A percentile compares a stretch with the other conserved stretches of the same genome.
These are phyloP conservation scores for Colletotrichum magnum DNA, from an alignment of 2,329 filamentous ascomycete species.

Conservation along the genomic window DNA sequence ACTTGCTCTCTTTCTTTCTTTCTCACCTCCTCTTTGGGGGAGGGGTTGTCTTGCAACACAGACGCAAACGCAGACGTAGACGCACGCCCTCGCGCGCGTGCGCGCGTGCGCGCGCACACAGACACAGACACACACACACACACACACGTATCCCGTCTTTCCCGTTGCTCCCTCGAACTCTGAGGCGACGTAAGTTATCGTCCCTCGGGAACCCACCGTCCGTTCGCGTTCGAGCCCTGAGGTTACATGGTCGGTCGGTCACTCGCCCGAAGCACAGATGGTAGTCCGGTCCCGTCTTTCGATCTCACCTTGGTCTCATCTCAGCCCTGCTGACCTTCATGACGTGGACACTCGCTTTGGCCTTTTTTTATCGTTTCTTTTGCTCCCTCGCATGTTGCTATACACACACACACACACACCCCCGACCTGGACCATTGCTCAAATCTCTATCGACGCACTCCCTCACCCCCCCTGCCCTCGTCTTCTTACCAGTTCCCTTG, in stretches of 20 bases:
- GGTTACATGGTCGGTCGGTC: background rate
- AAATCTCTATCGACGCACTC: background rate
- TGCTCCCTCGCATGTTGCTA: too few relatives aligned
- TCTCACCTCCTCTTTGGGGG: background rate
- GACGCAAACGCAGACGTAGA: background rate
- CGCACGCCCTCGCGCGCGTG: background rate
- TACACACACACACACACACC: background rate
- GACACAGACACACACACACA: background rate
- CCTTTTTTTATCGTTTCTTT: background rate
- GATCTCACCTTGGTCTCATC: slow-evolving; percentile 33
- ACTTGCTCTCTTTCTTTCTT: background rate
- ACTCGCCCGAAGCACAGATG: slow-evolving; percentile 5
- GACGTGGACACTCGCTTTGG: slow-evolving; percentile 10
- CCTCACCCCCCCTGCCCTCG: background rate
- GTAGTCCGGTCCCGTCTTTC: slow-evolving; percentile 10
- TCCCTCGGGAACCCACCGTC: background rate
- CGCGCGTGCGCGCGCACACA: background rate
- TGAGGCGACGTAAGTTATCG: background rate
- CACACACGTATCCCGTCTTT: background rate
- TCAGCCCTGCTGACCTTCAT: slow-evolving; percentile 33
- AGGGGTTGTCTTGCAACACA: background rate
- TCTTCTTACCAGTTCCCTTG: background rate
- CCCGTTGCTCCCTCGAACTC: background rate
- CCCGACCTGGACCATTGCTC: slow-evolving; percentile 9
- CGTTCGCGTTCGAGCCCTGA: background rate